These are phyloP conservation scores for Paramecium sonneborni DNA, from an alignment of 73 alveolate genomes.

Conservation along the genomic window DNA sequence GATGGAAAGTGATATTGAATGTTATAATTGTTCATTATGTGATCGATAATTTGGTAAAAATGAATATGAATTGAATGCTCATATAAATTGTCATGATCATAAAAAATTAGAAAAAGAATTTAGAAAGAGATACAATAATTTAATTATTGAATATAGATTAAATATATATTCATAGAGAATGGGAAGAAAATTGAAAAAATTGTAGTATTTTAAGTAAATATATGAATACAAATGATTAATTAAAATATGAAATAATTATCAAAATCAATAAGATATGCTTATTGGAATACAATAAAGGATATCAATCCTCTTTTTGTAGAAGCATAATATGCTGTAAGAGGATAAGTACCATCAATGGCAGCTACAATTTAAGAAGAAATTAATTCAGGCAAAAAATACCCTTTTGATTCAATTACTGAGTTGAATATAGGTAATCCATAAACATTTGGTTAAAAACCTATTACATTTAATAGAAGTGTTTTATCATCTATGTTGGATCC, in stretches of 20 bases:
- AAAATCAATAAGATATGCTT: neutral
- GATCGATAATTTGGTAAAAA: neutral
- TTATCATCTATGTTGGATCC: neutral
- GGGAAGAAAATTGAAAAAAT: neutral
- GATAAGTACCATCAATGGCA: conserved; percentile 9
- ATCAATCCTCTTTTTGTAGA: neutral
- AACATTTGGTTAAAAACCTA: conserved; percentile 53
- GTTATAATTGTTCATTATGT: conserved; percentile 35
- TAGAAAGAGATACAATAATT: neutral
- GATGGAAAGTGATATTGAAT: neutral
- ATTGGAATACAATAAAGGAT: conserved; percentile 36
- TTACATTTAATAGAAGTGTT: conserved; percentile 32
- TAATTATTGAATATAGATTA: neutral
- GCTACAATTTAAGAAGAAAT: conserved; percentile 14
- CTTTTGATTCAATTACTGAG: conserved; percentile 43
- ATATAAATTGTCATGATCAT: neutral
- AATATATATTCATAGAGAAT: neutral
- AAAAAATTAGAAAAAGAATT: neutral
- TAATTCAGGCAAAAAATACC: conserved; percentile 4
- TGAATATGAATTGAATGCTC: conserved; percentile 33
- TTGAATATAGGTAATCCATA: conserved; percentile 50
- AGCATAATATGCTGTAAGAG: conserved; percentile 50
- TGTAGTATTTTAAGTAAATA: neutral
- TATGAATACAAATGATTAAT: conserved; percentile 26
- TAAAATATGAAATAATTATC: conserved; percentile 38